These are phyloP conservation scores for Fusarium heterosporum DNA, from an alignment of 2,329 filamentous ascomycete species.

Conservation along the genomic window DNA sequence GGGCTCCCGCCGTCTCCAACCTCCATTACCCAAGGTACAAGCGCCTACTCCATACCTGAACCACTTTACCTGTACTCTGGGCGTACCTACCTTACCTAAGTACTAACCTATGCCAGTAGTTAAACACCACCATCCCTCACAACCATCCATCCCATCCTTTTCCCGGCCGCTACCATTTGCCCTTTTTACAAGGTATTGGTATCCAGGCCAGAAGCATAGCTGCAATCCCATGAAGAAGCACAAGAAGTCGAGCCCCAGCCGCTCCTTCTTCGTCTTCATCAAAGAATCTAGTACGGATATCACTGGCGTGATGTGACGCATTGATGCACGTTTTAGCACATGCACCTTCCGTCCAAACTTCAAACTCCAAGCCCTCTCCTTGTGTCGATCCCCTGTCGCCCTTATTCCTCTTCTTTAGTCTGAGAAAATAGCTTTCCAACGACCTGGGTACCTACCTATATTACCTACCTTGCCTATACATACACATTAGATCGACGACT, in stretches of 20 bases:
- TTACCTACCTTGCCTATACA: neutral
- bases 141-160: conserved; percentile 35
- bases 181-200: conserved; percentile 24
- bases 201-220: conserved; percentile 26
- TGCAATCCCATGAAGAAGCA: conserved; percentile 29
- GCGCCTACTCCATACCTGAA: conserved; percentile 18
- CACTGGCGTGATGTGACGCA: conserved; percentile 39
- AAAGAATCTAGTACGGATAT: conserved; percentile 2
- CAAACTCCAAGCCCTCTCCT: conserved; percentile 21
- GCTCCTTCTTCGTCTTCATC: conserved; percentile 34
- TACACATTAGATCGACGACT: neutral
- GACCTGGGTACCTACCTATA: neutral
- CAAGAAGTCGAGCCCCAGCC: conserved; percentile 15
- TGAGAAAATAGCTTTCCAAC: conserved; percentile 26
- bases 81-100: conserved; percentile 7
- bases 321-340: conserved; percentile 38
- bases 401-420: conserved; percentile 29
- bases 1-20: conserved; percentile 31
- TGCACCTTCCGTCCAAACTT: conserved; percentile 30
- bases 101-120: conserved; percentile 3
- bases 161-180: conserved; percentile 32
- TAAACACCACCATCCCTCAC: conserved; percentile 32
- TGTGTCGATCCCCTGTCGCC: conserved; percentile 36
- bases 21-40: neutral
- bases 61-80: conserved; percentile 18